These are phyloP conservation scores for Mucor indicus DNA, from an alignment of 371 early-diverging fungal genomes.

Conservation along the genomic window DNA sequence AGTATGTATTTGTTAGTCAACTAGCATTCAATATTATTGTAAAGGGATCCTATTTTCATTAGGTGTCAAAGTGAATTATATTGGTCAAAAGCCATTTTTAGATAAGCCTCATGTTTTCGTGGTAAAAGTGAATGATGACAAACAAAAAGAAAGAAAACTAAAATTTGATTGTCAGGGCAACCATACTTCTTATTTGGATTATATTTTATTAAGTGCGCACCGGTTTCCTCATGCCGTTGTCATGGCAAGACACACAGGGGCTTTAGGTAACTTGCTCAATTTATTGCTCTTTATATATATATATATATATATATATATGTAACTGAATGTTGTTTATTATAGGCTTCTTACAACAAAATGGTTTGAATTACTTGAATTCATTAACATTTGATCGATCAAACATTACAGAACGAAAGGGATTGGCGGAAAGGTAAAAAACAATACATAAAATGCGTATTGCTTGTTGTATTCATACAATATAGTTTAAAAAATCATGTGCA, in stretches of 20 bases:
- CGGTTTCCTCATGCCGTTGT: slow-evolving; percentile 77
- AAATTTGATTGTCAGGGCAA: slow-evolving; percentile 43
- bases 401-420: slow-evolving; percentile 56
- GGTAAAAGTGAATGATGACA: too few species aligned
- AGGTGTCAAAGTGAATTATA: slow-evolving; percentile 56
- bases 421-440: slow-evolving; percentile 42
- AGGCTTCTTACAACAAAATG: slow-evolving; percentile 68
- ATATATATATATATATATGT: not conserved
- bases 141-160: too few species aligned
- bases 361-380: slow-evolving; percentile 67
- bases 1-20: too few species aligned
- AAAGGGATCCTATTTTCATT: slow-evolving; percentile 60
- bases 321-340: slow-evolving; percentile 18
- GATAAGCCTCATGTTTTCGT: slow-evolving; percentile 67
- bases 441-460: slow-evolving; percentile 34
- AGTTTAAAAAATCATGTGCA: slow-evolving; percentile 37
- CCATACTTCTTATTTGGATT: slow-evolving; percentile 85
- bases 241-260: slow-evolving; percentile 63
- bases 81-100: slow-evolving; percentile 60
- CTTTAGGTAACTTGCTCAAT: slow-evolving; percentile 31
- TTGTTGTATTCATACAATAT: slow-evolving; percentile 6
- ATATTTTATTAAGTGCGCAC: slow-evolving; percentile 69
- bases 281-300: not conserved
- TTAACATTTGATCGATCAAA: slow-evolving; percentile 75
- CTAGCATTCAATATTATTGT: slow-evolving; percentile 60